Evolutionary conservation across 164 flowering plant species (phyloP).

Genomic region (Macadamia integrifolia): DNA sequence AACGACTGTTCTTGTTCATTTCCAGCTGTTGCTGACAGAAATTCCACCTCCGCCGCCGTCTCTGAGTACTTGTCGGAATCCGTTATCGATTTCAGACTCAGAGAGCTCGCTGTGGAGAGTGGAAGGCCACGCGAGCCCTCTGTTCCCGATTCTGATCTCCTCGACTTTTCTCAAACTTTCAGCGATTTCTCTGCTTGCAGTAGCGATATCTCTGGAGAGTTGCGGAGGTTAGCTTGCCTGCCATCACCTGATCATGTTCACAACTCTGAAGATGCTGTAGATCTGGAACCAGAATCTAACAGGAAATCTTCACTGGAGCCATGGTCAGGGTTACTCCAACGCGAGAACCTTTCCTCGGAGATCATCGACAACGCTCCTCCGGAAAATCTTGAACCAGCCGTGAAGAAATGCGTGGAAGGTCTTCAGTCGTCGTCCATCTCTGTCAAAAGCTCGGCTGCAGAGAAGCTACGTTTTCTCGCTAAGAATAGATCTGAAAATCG

Average conservation of each 20-base stretch:
- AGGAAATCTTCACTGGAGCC: conserved; percentile 13
- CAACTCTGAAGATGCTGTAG: background rate
- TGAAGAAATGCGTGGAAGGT: conserved; percentile 60
- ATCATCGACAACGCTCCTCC: conserved; percentile 65
- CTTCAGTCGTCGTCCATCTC: conserved; percentile 53
- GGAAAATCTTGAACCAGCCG: conserved; percentile 74
- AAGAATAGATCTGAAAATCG: conserved; percentile 87
- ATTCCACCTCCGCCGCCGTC: conserved; percentile 12
- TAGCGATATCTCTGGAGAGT: conserved; percentile 90
- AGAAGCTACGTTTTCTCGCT: conserved; percentile 72
- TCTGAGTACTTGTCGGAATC: conserved; percentile 76
- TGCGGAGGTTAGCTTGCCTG: conserved; percentile 65
- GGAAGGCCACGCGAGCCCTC: conserved; percentile 16
- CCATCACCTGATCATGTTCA: conserved; percentile 30
- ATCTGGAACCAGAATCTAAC: conserved; percentile 16
- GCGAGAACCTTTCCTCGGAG: conserved; percentile 66
- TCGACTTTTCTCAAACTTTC: conserved; percentile 67
- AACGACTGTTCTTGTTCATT: conserved; percentile 22
- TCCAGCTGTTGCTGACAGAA: conserved; percentile 10
- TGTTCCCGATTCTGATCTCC: conserved; percentile 24
- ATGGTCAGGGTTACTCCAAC: conserved; percentile 49
- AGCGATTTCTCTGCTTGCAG: conserved; percentile 78
- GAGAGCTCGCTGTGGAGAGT: conserved; percentile 45
- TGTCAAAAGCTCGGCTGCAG: conserved; percentile 73
- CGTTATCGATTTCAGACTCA: conserved; percentile 66